Percentiles rank a stretch among this genome's conserved stretches.
Evolutionary conservation across 257 asterid species (phyloP).

Genomic region (Solanum sejunctum): DNA sequence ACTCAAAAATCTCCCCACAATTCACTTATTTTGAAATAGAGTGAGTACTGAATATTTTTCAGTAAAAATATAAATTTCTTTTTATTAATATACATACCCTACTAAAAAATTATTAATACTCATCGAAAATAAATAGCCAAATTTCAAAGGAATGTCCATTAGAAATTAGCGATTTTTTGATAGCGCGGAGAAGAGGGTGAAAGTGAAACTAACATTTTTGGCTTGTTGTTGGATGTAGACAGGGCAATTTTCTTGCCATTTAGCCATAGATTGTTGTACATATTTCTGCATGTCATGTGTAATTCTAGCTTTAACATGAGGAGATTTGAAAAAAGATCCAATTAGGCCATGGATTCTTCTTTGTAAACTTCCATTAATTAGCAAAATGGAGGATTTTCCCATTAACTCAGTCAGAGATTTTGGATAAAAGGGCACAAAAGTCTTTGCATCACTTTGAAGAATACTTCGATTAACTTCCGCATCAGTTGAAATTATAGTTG

Average conservation of each 20-base stretch:
- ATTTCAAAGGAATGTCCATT: not conserved
- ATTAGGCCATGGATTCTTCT: conserved; percentile 78
- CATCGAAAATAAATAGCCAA: not conserved
- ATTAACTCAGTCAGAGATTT: conserved; percentile 72
- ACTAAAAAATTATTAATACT: no score
- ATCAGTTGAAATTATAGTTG: conserved; percentile 75
- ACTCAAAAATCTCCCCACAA: no score
- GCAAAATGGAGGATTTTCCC: conserved; percentile 74
- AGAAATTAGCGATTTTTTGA: not conserved
- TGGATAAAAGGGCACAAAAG: conserved; percentile 78
- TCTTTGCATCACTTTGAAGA: conserved; percentile 69
- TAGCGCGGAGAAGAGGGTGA: not conserved
- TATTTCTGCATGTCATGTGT: conserved; percentile 61
- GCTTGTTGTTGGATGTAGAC: conserved; percentile 70
- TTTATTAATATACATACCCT: no score
- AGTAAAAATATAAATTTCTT: no score
- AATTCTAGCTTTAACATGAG: conserved; percentile 49
- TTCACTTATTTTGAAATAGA: no score
- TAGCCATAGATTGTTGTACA: conserved; percentile 46
- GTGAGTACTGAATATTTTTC: no score
- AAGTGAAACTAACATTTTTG: conserved; percentile 34
- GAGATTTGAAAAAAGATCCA: conserved; percentile 62
- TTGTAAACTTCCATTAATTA: conserved; percentile 64
- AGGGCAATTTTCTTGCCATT: conserved; percentile 51
- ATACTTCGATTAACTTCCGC: conserved; percentile 71